Percentiles rank a stretch among this genome's conserved stretches.
Evolutionary conservation across 768 basidiomycete species (phyloP).

Genomic region (Mycena epipterygia): DNA sequence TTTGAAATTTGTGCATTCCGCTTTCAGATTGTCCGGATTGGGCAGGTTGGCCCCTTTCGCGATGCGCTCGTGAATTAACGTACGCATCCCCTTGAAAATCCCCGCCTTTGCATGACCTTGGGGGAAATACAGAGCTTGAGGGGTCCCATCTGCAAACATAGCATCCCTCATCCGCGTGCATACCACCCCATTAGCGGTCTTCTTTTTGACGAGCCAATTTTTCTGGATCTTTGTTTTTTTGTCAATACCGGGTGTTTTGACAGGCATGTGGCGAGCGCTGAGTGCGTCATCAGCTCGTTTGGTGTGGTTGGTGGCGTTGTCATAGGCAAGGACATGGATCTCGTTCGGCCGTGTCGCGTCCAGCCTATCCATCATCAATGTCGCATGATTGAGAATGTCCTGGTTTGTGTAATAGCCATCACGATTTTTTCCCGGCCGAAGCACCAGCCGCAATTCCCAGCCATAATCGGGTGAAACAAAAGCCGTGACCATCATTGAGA

Average conservation of each 20-base stretch:
- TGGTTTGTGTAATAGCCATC: not conserved
- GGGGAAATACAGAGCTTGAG: not conserved
- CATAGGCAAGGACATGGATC: not conserved
- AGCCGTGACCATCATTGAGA: constrained; percentile 46
- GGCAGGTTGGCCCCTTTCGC: not conserved
- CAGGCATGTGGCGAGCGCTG: not conserved
- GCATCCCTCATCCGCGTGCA: not conserved
- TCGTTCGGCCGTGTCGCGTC: not conserved
- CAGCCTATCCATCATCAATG: not conserved
- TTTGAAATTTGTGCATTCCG: not conserved
- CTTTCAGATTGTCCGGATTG: not conserved
- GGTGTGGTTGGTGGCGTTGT: not conserved
- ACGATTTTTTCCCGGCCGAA: not conserved
- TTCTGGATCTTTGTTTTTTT: not conserved
- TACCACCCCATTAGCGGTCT: not conserved
- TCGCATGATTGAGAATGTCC: not conserved
- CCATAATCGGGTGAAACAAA: constrained; percentile 45
- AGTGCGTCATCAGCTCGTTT: not conserved
- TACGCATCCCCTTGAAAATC: constrained; percentile 11
- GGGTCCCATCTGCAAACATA: not conserved
- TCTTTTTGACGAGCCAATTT: not conserved
- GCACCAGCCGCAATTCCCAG: constrained; percentile 12
- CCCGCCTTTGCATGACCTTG: not conserved
- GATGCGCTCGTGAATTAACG: not conserved
- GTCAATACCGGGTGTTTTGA: not conserved